Evolutionary conservation across 208 protist species (phyloP), one percentile per base, ranked within the genome.

Genomic region (Cochliopodium minus): DNA sequence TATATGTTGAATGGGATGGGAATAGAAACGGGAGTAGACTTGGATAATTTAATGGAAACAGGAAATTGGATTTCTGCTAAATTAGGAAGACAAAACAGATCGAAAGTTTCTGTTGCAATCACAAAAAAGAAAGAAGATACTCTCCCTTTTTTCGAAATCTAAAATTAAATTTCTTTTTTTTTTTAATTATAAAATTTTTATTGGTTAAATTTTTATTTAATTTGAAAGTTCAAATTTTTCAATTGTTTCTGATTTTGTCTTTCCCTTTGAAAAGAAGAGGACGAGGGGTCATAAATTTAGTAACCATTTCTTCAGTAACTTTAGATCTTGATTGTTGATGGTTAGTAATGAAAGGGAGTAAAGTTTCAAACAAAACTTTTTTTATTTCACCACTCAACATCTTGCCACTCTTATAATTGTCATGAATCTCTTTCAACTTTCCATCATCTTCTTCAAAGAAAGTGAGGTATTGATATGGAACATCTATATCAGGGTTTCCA

Each of bases 341-440:
- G 1, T 59, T 50, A 5, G 62, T 73, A 0, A 93, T 73, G 23
- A 97, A 77, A 15, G 74, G 52, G 23, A 70, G 70, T 20, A 98
- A 61, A 9, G 76, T 74, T 17, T 82, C 64, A 56, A 96, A 90
- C 15, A 98, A 72, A 15, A 81, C 63, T 39, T 88, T 79, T 72
- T 98, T 97, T 13, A 98, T 80, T 53, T 97, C 87, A 9, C 87
- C 81, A 11, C 89, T 92, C 59, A 94, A 79, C 73, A 96, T 84
- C 28, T 80, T 71, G 20, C 92, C 94, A n/a, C 83, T 70, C 62
- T 70, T 71, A 81, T 97, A 97, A 39, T 65, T 65, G 23, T 63
- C 25, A 23, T 68, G 69, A 34, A 94, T 83, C 35, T 82, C 69
- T 30, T 59, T 66, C 32, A 96, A 76, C 47, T 93, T 56, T 0